phyloP scores from a whole-genome alignment of 768 basidiomycete genomes.

The Boletus rubescentipes region DNA sequence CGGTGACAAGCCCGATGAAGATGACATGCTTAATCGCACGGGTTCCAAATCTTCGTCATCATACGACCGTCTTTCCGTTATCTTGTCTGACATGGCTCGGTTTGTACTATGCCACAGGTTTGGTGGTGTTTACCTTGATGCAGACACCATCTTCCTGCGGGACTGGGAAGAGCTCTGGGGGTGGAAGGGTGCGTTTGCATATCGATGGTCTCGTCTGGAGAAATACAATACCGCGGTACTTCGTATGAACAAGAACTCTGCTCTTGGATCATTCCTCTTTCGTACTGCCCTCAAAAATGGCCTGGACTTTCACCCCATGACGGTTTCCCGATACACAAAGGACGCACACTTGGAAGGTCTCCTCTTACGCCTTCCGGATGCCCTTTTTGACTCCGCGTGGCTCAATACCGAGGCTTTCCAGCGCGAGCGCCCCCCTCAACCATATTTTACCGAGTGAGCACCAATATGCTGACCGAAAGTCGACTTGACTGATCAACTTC shows the following conservation, averaged over 20 bases:
- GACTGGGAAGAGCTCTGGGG: slow-evolving; percentile 99
- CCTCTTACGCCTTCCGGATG: slow-evolving; percentile 88
- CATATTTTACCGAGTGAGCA: slow-evolving; percentile 82
- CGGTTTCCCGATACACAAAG: slow-evolving; percentile 84
- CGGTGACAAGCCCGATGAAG: slow-evolving; percentile 39
- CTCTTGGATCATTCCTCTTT: slow-evolving; percentile 91
- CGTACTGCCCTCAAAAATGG: slow-evolving; percentile 91
- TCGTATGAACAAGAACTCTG: slow-evolving; percentile 89
- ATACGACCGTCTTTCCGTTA: slow-evolving; percentile 90
- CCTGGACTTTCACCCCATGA: slow-evolving; percentile 97
- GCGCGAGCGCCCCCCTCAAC: slow-evolving; percentile 89
- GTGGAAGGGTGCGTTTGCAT: slow-evolving; percentile 95
- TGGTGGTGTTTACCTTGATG: slow-evolving; percentile 95
- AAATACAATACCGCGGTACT: slow-evolving; percentile 97
- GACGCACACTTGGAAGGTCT: slow-evolving; percentile 85
- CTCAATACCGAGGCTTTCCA: slow-evolving; percentile 92
- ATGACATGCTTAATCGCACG: slow-evolving; percentile 72
- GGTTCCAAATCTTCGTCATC: slow-evolving; percentile 86
- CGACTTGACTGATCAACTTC: background rate
- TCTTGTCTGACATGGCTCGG: slow-evolving; percentile 94
- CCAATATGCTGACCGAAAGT: background rate
- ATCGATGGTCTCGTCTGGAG: slow-evolving; percentile 90
- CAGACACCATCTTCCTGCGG: slow-evolving; percentile 91
- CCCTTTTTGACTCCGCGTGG: slow-evolving; percentile 97
- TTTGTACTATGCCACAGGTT: slow-evolving; percentile 97